Conservation (phyloP, 768 basidiomycete species). For the Pleurotus ostreatus region DNA sequence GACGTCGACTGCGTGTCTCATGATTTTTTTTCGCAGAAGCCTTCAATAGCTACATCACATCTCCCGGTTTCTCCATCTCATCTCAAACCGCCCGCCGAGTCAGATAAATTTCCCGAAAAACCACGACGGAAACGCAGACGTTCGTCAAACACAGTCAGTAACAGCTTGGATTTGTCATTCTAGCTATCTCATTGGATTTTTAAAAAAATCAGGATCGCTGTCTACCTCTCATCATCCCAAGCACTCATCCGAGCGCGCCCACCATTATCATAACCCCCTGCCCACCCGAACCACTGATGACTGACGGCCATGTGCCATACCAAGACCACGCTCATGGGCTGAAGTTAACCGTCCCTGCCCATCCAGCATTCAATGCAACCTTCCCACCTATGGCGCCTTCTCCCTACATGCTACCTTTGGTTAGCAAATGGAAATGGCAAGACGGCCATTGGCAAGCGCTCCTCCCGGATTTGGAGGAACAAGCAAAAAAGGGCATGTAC, state of each 20-base stretch:
- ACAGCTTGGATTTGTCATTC: neutral
- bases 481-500: constrained; percentile 38
- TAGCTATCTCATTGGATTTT: too few species aligned
- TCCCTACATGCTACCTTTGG: constrained; percentile 20
- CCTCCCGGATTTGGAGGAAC: constrained; percentile 43
- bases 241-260: constrained; percentile 35
- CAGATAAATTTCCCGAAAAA: constrained; percentile 4
- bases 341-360: constrained; percentile 43
- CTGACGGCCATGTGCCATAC: constrained; percentile 39
- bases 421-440: constrained; percentile 42
- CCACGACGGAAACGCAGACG: constrained; percentile 19
- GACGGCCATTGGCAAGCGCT: constrained; percentile 53
- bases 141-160: constrained; percentile 17
- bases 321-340: constrained; percentile 53
- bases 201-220: too few species aligned
- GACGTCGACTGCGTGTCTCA: too few species aligned
- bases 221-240: constrained; percentile 24
- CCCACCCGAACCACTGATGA: constrained; percentile 31
- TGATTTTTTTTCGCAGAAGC: too few species aligned
- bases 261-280: constrained; percentile 51
- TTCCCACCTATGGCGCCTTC: constrained; percentile 37
- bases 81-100: neutral
- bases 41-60: too few species aligned
- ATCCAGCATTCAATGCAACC: constrained; percentile 41
- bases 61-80: too few species aligned